These are phyloP conservation scores for Knufia fluminis DNA, from an alignment of 2,329 filamentous ascomycete genomes.

Conservation along the genomic window DNA sequence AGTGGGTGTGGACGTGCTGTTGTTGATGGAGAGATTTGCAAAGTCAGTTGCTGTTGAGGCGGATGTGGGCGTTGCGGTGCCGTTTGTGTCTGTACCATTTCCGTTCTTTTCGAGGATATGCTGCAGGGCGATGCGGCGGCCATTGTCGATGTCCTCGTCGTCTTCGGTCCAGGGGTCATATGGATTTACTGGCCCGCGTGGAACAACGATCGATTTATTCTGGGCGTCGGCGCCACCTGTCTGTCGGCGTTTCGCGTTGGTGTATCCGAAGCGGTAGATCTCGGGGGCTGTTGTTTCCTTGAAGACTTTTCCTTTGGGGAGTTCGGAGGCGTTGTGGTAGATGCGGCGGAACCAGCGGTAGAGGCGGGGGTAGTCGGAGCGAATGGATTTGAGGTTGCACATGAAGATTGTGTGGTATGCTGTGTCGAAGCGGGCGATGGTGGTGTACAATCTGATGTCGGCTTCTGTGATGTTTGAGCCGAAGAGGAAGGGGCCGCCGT, in stretches of 20 bases:
- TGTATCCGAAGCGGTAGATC: constrained; percentile 23
- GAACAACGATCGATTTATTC: constrained; percentile 15
- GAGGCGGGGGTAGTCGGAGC: constrained; percentile 48
- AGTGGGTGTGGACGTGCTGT: neutral
- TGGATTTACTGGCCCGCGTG: constrained; percentile 18
- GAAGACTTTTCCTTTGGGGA: constrained; percentile 35
- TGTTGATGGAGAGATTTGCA: neutral
- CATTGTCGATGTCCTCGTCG: constrained; percentile 15
- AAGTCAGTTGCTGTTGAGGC: neutral
- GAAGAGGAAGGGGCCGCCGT: constrained; percentile 58
- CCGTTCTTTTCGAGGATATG: neutral
- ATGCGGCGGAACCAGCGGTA: constrained; percentile 39
- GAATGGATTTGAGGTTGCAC: constrained; percentile 56
- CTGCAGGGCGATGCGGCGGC: neutral
- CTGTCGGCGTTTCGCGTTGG: constrained; percentile 15
- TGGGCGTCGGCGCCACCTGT: constrained; percentile 9
- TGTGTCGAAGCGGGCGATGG: constrained; percentile 57
- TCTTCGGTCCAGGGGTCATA: constrained; percentile 21
- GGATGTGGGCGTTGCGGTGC: constrained; percentile 3
- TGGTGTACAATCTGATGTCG: constrained; percentile 63
- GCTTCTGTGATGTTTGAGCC: constrained; percentile 66
- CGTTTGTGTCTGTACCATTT: constrained; percentile 1
- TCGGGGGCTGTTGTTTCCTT: constrained; percentile 37
- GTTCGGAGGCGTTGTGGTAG: constrained; percentile 38
- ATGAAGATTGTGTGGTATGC: constrained; percentile 79